Percentiles rank a stretch among this genome's conserved stretches.
phyloP scores from a whole-genome alignment of 352 stramenopile species.

The Thraustotheca clavata region DNA sequence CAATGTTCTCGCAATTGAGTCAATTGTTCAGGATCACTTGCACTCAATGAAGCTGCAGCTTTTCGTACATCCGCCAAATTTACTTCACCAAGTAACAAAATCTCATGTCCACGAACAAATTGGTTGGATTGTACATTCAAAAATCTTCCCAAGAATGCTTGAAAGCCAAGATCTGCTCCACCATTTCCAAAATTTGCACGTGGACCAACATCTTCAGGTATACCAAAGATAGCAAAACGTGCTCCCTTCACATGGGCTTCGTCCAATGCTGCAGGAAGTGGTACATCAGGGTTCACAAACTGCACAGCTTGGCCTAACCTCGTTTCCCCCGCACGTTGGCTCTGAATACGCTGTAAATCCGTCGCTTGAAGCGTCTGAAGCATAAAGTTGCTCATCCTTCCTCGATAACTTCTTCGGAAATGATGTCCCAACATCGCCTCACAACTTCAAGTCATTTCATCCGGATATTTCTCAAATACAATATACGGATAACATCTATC shows the following conservation, averaged over 20 bases:
- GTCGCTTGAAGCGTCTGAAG: slow-evolving; percentile 2
- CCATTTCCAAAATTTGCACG: slow-evolving; percentile 21
- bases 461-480: no score
- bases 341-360: slow-evolving; percentile 18
- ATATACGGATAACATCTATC: background rate
- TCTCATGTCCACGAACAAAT: slow-evolving; percentile 11
- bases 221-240: slow-evolving; percentile 13
- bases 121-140: slow-evolving; percentile 20
- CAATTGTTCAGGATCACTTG: slow-evolving; percentile 10
- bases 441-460: no score
- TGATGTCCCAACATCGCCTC: background rate
- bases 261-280: background rate
- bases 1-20: background rate
- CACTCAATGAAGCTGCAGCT: background rate
- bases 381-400: slow-evolving; percentile 21
- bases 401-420: background rate
- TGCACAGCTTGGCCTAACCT: slow-evolving; percentile 11
- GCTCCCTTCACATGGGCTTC: background rate
- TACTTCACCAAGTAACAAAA: slow-evolving; percentile 17
- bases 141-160: slow-evolving; percentile 16
- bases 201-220: slow-evolving; percentile 17
- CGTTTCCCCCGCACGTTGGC: slow-evolving; percentile 16
- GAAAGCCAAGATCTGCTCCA: slow-evolving; percentile 14
- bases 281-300: slow-evolving; percentile 11
- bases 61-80: slow-evolving; percentile 12